These are phyloP conservation scores for Galerina marginata DNA, from an alignment of 768 basidiomycete genomes.

Conservation along the genomic window DNA sequence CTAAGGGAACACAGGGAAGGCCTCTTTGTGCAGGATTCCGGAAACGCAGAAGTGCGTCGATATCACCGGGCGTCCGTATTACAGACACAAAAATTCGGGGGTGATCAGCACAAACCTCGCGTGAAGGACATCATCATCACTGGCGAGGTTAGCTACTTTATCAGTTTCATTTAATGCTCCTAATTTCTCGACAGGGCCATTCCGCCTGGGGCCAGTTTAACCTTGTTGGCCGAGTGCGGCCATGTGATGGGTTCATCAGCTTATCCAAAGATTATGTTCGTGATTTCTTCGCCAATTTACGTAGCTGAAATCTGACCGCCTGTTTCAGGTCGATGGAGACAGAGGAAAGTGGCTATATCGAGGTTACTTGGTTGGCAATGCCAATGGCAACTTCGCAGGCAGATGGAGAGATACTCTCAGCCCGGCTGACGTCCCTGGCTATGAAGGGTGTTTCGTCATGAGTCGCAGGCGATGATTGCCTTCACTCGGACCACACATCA, in stretches of 20 bases:
- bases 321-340: slow-evolving; percentile 64
- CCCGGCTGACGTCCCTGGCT: slow-evolving; percentile 63
- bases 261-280: slow-evolving; percentile 86
- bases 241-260: slow-evolving; percentile 81
- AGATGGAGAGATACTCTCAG: slow-evolving; percentile 88
- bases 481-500: neutral
- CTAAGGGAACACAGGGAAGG: slow-evolving; percentile 54
- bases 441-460: slow-evolving; percentile 89
- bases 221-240: slow-evolving; percentile 78
- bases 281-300: slow-evolving; percentile 9
- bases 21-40: slow-evolving; percentile 53
- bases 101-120: slow-evolving; percentile 20
- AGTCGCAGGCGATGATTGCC: slow-evolving; percentile 56
- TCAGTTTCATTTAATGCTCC: neutral
- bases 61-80: slow-evolving; percentile 35
- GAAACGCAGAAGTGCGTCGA: slow-evolving; percentile 30
- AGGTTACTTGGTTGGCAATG: slow-evolving; percentile 77
- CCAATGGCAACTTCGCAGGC: slow-evolving; percentile 75
- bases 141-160: slow-evolving; percentile 62
- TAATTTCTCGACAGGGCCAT: slow-evolving; percentile 63
- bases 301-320: neutral
- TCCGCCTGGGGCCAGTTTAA: slow-evolving; percentile 92
- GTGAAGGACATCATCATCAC: slow-evolving; percentile 70
- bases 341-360: slow-evolving; percentile 88
- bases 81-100: slow-evolving; percentile 13